Evolutionary conservation across 495 filamentous ascomycete genomes (phyloP).

Genomic region (Aspergillus carlsbadensis): DNA sequence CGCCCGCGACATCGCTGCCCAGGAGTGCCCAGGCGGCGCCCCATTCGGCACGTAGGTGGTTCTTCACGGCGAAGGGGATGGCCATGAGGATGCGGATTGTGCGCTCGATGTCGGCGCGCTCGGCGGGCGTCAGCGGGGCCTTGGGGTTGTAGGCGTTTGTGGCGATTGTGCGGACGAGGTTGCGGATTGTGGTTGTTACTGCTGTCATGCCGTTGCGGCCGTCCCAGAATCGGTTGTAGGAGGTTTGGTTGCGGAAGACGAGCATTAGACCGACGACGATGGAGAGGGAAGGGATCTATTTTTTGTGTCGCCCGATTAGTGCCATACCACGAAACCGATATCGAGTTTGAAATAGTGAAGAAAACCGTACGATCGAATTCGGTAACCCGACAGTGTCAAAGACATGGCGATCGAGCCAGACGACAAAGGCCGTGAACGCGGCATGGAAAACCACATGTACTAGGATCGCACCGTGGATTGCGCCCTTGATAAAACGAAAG

Average conservation of each 20-base stretch:
- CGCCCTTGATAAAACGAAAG: constrained; percentile 73
- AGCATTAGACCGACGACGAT: constrained; percentile 82
- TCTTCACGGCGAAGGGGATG: constrained; percentile 73
- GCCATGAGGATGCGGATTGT: constrained; percentile 62
- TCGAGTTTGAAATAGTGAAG: neutral
- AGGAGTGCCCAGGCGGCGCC: constrained; percentile 48
- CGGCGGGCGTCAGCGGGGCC: constrained; percentile 30
- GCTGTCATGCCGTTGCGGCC: constrained; percentile 60
- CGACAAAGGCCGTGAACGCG: constrained; percentile 60
- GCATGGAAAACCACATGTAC: constrained; percentile 65
- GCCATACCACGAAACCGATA: neutral
- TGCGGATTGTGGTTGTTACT: constrained; percentile 60
- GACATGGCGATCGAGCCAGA: constrained; percentile 59
- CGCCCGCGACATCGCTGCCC: constrained; percentile 42
- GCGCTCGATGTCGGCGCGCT: constrained; percentile 60
- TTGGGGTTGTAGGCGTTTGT: constrained; percentile 37
- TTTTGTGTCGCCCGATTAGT: neutral
- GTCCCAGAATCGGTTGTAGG: constrained; percentile 73
- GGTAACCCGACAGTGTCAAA: constrained; percentile 60
- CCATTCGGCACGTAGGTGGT: constrained; percentile 74
- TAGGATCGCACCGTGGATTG: constrained; percentile 66
- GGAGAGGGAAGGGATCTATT: constrained; percentile 67
- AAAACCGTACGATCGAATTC: constrained; percentile 54
- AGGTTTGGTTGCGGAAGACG: constrained; percentile 72
- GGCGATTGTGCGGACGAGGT: constrained; percentile 60